phyloP scores from a whole-genome alignment of 164 flowering plant species.

The Annona cherimola region DNA sequence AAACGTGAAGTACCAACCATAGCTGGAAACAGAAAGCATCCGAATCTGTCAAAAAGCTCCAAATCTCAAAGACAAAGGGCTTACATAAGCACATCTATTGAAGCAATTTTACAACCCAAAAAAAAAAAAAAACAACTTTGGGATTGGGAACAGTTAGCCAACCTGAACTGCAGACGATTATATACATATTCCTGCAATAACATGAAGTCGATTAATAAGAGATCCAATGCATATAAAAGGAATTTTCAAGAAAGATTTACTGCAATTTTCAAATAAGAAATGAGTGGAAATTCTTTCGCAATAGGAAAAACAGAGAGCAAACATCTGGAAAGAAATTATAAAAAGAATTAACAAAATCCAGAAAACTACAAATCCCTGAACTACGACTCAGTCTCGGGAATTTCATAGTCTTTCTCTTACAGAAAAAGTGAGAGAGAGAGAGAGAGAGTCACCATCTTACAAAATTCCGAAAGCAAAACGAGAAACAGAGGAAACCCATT shows the following conservation, averaged over 20 bases:
- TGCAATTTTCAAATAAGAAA: neutral
- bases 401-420: neutral
- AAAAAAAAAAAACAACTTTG: neutral
- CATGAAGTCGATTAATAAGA: neutral
- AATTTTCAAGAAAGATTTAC: neutral
- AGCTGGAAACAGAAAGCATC: slow-evolving; percentile 39
- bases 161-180: slow-evolving; percentile 81
- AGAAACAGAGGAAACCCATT: neutral
- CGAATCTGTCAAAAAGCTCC: slow-evolving; percentile 1
- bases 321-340: neutral
- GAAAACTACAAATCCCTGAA: neutral
- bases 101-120: neutral
- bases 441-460: neutral
- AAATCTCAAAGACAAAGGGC: neutral
- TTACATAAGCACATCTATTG: neutral
- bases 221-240: neutral
- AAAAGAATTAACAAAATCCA: neutral
- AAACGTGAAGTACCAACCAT: slow-evolving; percentile 96
- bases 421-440: neutral
- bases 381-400: neutral
- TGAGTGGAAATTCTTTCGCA: neutral
- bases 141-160: neutral
- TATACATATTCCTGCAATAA: slow-evolving; percentile 76
- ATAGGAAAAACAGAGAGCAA: too few species aligned
- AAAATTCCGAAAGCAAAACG: neutral